Base-by-base conservation (phyloP, 75 land plant species). In the Sequoiadendron giganteum region DNA sequence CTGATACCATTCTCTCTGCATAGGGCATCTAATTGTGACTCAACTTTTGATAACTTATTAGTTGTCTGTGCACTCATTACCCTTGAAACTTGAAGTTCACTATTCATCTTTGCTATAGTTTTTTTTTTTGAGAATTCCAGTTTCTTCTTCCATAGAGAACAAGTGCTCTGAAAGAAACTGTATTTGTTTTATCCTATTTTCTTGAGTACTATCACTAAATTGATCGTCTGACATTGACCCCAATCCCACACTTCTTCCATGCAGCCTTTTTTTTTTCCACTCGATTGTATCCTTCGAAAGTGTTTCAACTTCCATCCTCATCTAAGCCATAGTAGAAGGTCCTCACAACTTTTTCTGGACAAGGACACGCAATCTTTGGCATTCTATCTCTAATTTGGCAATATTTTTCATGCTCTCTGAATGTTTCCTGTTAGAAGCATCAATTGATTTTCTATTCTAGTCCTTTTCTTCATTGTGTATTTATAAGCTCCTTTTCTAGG, bases 331-430 rank as follows among this genome's bases (percentile, higher is more conserved):
- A 81, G 95, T 93, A 80, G 90, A 94, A 45, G 95, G 93, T 30
- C 98, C 98, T 43, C 97, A 97, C 88, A 94, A 88, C 84, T 94
- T 89, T 87, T 94, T 97, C n/a, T 93, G 91, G 49, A 95, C 88
- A 30, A 96, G 81, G 43, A 87, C 76, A 10, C 95, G 93, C 88
- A 97, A 88, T 84, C 93, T 92, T 85, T 93, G 93, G 83, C 99
- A 97, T 81, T 96, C 99, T n/a, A 90, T 85, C 88, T 96, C 98
- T 21, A 97, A 91, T 91, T 92, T 92, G 43, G 92, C 83, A 18
- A 94, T 91, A 89, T 94, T 95, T 93, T 94, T 95, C 83, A 93
- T 86, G 86, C 89, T 90, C 72, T 96, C 98, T 45, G 92, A 75
- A 10, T 94, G 96, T 79, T 97, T 96, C 86, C 89, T 95, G 72